Base-by-base conservation (phyloP, 495 filamentous ascomycete species). In the Lindgomyces ingoldianus region DNA sequence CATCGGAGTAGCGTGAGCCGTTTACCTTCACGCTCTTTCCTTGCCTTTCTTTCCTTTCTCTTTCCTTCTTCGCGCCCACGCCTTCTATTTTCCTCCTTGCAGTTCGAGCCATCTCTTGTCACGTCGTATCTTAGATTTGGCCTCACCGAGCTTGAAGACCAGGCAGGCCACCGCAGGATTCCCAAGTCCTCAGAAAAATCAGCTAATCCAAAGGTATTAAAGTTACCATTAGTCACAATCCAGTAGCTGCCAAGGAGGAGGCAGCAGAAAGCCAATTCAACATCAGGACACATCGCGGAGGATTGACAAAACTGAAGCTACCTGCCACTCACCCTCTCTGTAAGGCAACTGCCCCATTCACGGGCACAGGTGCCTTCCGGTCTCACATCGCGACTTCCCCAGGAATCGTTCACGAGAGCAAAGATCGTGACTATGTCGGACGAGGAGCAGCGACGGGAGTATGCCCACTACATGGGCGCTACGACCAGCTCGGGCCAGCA, bases 361-460 rank as follows among this genome's bases (percentile, higher is more conserved):
- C 46, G 19, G 24, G n/a, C n/a, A n/a, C n/a, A n/a, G n/a, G n/a
- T n/a, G n/a, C n/a, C n/a, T n/a, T n/a, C n/a, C n/a, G n/a, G n/a
- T n/a, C n/a, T n/a, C n/a, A n/a, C n/a, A n/a, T 29, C 41, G 44
- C 29, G 21, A 46, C 62, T 41, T 46, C 54, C 33, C 14, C 21
- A 19, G 25, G 10, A 45, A 45, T 36, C 6, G 4, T 4, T 4
- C 21, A 47, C 14, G 18, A 18, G 53, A n/a, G n/a, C n/a, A n/a
- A n/a, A n/a, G n/a, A n/a, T n/a, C n/a, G n/a, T n/a, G n/a, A n/a
- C 12, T 22, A 48, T 41, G 27, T 27, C 47, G 47, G 44, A 14
- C 46, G 57, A 62, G 18, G 59, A 62, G 49, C 49, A 62, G 36
- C 44, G 59, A 46, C 59, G 59, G 18, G 51, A 50, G 14, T 63